Base-by-base conservation (phyloP, 2,329 filamentous ascomycete species). In the Neofusicoccum cordaticola region DNA sequence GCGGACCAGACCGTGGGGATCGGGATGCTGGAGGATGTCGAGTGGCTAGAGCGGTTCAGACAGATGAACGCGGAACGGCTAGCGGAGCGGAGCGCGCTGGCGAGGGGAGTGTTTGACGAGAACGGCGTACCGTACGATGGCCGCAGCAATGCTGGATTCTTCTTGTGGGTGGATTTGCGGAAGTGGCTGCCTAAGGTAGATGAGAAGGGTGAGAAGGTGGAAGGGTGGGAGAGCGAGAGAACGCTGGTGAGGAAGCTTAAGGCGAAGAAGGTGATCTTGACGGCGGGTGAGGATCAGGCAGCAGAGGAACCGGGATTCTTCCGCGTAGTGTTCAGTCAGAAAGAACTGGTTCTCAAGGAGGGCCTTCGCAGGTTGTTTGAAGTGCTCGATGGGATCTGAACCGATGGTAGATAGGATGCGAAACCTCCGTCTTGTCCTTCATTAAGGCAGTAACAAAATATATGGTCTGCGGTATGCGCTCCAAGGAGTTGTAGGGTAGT, bases 301-400 rank as follows among this genome's bases (percentile, higher is more conserved):
- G 77, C 78, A 0, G 78, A 78, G 19, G 71, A 78, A 61, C 74
- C 79, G 0, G 85, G 85, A 0, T 84, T 81, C 79, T 87, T 86
- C 66, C 73, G 85, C 2, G 52, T 87, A 17, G 81, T 87, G 0
- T 87, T 83, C 22, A 52, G 47, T 44, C 47, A 62, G 34, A 27
- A 34, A 11, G 47, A 42, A 17, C 27, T 17, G 15, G 60, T 62
- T 15, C n/a, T 52, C 1, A 2, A 31, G 37, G 37, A 62, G 31
- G 45, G 60, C 7, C 37, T 62, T n/a, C 31, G 48, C 11, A 62
- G 60, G 48, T 15, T 52, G 19, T 42, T 62, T 31, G 37, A 44
- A 12, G 47, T 51, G 17, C 60, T 62, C n/a, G 35, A 44, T 51
- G 47, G 44, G 8, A 19, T 45, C 22, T 31, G 27, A 31, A 31